These are phyloP conservation scores for Beta lomatogona DNA, from an alignment of 179 eudicot genomes.

Conservation along the genomic window DNA sequence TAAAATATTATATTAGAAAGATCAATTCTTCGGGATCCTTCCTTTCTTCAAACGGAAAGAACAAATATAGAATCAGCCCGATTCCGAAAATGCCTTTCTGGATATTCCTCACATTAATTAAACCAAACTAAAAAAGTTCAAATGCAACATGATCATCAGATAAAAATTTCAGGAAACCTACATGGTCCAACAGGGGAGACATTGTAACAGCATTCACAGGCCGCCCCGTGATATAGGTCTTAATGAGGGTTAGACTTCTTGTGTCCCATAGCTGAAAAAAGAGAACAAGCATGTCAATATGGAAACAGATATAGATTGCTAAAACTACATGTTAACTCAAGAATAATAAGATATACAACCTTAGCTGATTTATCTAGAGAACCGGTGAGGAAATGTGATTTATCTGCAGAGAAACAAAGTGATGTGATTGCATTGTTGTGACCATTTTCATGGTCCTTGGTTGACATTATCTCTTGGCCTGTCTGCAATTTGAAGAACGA, in stretches of 20 bases:
- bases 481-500: constrained; percentile 46
- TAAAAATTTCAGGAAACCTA: constrained; percentile 40
- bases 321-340: neutral
- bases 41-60: neutral
- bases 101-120: neutral
- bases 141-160: neutral
- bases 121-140: neutral
- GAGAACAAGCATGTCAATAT: neutral
- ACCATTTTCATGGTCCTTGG: constrained; percentile 61
- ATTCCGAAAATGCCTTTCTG: too few relatives aligned
- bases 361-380: constrained; percentile 88
- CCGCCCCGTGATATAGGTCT: constrained; percentile 71
- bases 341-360: constrained; percentile 38
- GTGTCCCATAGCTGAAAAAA: constrained; percentile 83
- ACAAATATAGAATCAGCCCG: neutral
- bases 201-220: constrained; percentile 93
- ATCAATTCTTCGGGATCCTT: neutral
- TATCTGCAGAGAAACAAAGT: constrained; percentile 71
- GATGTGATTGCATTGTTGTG: constrained; percentile 74
- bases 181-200: constrained; percentile 91
- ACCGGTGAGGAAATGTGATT: constrained; percentile 85
- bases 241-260: constrained; percentile 68
- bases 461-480: constrained; percentile 61
- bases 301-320: neutral
- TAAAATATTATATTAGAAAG: neutral